Conservation (phyloP, 2,329 filamentous ascomycete species). For the Macrophomina tecta region DNA sequence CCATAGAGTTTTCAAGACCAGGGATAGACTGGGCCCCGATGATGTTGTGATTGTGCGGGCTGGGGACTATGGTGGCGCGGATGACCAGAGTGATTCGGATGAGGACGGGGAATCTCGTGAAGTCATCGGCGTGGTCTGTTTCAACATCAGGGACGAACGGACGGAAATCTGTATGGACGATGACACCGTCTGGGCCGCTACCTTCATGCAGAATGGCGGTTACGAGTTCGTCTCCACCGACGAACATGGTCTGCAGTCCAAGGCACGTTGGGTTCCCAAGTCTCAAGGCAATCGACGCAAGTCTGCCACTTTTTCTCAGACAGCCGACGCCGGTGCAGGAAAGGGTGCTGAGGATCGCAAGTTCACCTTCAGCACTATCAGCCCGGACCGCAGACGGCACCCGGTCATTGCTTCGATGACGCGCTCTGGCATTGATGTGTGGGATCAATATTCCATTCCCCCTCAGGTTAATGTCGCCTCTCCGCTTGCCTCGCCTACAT, state of each 20-base stretch:
- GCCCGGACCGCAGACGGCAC: slow-evolving; percentile 71
- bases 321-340: slow-evolving; percentile 34
- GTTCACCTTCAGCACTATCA: slow-evolving; percentile 80
- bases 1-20: slow-evolving; percentile 69
- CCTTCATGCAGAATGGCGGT: slow-evolving; percentile 49
- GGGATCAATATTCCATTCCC: slow-evolving; percentile 67
- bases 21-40: slow-evolving; percentile 68
- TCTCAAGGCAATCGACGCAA: slow-evolving; percentile 35
- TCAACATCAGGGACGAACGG: slow-evolving; percentile 62
- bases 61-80: slow-evolving; percentile 63
- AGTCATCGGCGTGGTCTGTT: slow-evolving; percentile 73
- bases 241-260: slow-evolving; percentile 63
- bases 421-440: slow-evolving; percentile 68
- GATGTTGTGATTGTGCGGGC: slow-evolving; percentile 75
- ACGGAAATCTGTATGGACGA: slow-evolving; percentile 71
- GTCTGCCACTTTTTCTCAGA: slow-evolving; percentile 31
- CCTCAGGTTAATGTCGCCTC: slow-evolving; percentile 39
- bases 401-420: slow-evolving; percentile 75
- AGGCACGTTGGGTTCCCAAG: slow-evolving; percentile 72
- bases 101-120: slow-evolving; percentile 59
- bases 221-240: slow-evolving; percentile 66
- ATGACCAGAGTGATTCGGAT: slow-evolving; percentile 52
- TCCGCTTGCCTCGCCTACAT: slow-evolving; percentile 38
- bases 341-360: slow-evolving; percentile 50
- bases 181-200: slow-evolving; percentile 54